phyloP scores from a whole-genome alignment of 2,329 filamentous ascomycete species.

The Dothideomycetidae sp. region DNA sequence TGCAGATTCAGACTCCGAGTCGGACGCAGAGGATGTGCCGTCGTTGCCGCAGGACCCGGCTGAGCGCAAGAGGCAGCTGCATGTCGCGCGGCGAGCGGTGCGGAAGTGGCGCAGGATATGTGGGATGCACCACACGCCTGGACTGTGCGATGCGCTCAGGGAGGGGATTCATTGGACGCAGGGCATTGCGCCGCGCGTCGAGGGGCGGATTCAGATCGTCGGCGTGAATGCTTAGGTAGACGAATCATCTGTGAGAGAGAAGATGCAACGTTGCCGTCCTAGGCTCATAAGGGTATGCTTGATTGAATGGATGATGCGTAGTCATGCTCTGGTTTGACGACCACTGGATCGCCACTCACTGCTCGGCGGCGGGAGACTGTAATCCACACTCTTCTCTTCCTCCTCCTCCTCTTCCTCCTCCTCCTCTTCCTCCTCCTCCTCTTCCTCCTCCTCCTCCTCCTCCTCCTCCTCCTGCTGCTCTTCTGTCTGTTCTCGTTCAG shows the following conservation, averaged over 20 bases:
- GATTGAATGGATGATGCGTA: neutral
- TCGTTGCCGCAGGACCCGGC: slow-evolving; percentile 30
- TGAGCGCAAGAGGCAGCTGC: slow-evolving; percentile 37
- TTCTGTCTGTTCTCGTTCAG: too few species aligned
- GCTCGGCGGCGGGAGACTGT: slow-evolving; percentile 7
- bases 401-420: neutral
- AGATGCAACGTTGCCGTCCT: too few species aligned
- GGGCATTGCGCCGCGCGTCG: slow-evolving; percentile 61
- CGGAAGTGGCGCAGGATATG: slow-evolving; percentile 59
- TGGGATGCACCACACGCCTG: slow-evolving; percentile 40
- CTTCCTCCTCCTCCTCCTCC: neutral
- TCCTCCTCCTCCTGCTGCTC: neutral
- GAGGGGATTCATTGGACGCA: slow-evolving; percentile 64
- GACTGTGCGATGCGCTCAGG: slow-evolving; percentile 40
- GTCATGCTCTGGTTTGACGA: slow-evolving; percentile 1
- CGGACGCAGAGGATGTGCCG: slow-evolving; percentile 23
- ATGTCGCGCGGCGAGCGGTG: slow-evolving; percentile 54
- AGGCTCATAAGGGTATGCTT: too few species aligned
- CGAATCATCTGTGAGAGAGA: too few species aligned
- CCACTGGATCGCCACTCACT: slow-evolving; percentile 4
- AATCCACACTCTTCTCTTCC: slow-evolving; percentile 1
- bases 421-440: neutral
- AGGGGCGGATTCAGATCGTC: slow-evolving; percentile 51
- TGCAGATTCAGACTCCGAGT: slow-evolving; percentile 6
- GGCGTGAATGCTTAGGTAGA: slow-evolving; percentile 8